Evolutionary conservation across 805 yeast species (phyloP).

Genomic region (Lachancea waltii): DNA sequence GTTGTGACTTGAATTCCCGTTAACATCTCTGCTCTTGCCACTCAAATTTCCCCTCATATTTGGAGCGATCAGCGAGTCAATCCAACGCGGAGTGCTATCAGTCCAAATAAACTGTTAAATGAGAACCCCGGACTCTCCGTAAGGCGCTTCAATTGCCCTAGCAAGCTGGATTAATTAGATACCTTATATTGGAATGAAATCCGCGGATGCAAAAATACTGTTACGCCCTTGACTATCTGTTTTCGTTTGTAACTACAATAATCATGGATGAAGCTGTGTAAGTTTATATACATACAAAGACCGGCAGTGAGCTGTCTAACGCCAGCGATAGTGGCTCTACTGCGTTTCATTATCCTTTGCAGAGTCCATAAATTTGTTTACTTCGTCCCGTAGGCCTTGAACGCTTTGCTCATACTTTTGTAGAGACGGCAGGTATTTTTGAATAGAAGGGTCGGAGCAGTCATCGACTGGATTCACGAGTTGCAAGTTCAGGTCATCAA

Average conservation of each 20-base stretch:
- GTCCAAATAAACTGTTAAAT: not conserved
- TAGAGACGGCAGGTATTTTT: conserved; percentile 3
- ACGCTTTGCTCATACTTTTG: not conserved
- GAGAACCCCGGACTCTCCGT: conserved; percentile 2
- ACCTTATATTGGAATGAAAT: no score
- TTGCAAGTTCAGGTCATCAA: conserved; percentile 5
- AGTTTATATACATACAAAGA: no score
- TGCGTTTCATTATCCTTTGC: no score
- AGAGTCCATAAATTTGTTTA: not conserved
- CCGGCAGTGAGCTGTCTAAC: no score
- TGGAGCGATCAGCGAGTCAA: not conserved
- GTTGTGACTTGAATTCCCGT: conserved; percentile 6
- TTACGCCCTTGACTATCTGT: conserved; percentile 1
- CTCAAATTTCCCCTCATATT: conserved; percentile 16
- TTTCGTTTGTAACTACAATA: no score
- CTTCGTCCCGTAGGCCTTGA: not conserved
- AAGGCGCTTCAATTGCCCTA: not conserved
- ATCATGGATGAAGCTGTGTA: no score
- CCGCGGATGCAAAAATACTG: not conserved
- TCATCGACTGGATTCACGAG: not conserved
- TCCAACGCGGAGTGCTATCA: conserved; percentile 1
- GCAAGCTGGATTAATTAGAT: not conserved
- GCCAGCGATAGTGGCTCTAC: no score
- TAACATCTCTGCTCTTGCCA: conserved; percentile 12
- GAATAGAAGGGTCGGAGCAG: not conserved